Evolutionary conservation across 768 basidiomycete species (phyloP).

Genomic region (Phaeotremella fagi): DNA sequence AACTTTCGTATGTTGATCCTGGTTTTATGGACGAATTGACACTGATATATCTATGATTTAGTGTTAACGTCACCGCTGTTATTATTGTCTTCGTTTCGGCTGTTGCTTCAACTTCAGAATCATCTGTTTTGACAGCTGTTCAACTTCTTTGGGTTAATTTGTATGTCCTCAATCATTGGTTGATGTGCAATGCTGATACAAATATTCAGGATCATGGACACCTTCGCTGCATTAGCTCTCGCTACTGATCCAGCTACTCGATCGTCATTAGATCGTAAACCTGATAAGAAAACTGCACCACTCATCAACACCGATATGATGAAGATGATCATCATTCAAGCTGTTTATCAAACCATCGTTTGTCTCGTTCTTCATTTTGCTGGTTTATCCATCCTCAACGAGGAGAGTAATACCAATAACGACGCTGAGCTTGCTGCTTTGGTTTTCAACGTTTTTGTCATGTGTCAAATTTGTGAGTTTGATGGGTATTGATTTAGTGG

Average conservation of each 20-base stretch:
- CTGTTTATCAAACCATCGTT: conserved; percentile 74
- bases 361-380: conserved; percentile 86
- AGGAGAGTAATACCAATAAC: conserved; percentile 14
- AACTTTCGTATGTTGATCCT: conserved; percentile 27
- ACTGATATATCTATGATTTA: conserved; percentile 33
- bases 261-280: conserved; percentile 70
- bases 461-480: conserved; percentile 72
- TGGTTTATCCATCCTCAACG: conserved; percentile 64
- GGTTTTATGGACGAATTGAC: conserved; percentile 51
- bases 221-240: conserved; percentile 93
- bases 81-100: conserved; percentile 88
- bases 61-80: conserved; percentile 89
- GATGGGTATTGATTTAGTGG: not conserved
- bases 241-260: conserved; percentile 92
- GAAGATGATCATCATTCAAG: conserved; percentile 91
- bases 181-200: conserved; percentile 1
- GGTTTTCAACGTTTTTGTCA: conserved; percentile 98
- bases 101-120: conserved; percentile 68
- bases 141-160: conserved; percentile 98
- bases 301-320: conserved; percentile 91
- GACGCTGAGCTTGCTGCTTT: conserved; percentile 66
- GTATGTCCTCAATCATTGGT: conserved; percentile 11
- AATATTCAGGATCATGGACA: conserved; percentile 73
- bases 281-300: conserved; percentile 81
- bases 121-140: conserved; percentile 87